Percentiles rank a stretch among this genome's conserved stretches.
phyloP scores from a whole-genome alignment of 208 protist genomes.

The Trypanosoma melophagium region DNA sequence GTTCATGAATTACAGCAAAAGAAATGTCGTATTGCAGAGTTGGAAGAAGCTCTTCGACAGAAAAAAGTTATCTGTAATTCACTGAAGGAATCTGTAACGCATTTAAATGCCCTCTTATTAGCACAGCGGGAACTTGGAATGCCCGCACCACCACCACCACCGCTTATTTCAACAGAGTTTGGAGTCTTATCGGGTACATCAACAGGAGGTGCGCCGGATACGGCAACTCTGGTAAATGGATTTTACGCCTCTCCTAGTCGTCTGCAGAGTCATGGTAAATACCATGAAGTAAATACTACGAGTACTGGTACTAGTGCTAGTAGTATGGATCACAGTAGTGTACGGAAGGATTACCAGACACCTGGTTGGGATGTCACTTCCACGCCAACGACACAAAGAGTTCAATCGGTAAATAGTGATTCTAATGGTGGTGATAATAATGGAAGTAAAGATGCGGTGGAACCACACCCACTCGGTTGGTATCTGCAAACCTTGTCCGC shows the following conservation, averaged over 20 bases:
- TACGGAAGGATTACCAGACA: neutral
- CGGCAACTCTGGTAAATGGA: neutral
- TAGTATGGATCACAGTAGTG: neutral
- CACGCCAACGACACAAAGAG: too few relatives aligned
- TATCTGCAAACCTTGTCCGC: conserved; percentile 29
- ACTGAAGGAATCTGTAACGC: conserved; percentile 32
- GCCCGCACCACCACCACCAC: conserved; percentile 11
- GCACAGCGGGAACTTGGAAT: conserved; percentile 40
- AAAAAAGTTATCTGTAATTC: conserved; percentile 19
- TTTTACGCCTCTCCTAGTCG: conserved; percentile 21
- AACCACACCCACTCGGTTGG: conserved; percentile 26
- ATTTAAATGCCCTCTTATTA: conserved; percentile 31
- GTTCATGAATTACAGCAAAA: conserved; percentile 41
- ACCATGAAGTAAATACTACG: neutral
- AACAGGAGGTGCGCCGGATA: neutral
- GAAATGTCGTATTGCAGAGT: conserved; percentile 29
- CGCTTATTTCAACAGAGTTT: conserved; percentile 12
- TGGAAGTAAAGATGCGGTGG: neutral
- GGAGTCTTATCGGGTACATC: neutral
- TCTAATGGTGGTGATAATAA: neutral
- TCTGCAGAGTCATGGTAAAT: neutral
- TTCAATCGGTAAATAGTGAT: too few relatives aligned
- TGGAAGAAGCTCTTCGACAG: conserved; percentile 42
- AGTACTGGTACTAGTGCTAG: neutral
- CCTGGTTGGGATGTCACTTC: too few relatives aligned